Base-by-base conservation (phyloP, 169 alveolate species). In the Haemoproteus tartakovskyi region DNA sequence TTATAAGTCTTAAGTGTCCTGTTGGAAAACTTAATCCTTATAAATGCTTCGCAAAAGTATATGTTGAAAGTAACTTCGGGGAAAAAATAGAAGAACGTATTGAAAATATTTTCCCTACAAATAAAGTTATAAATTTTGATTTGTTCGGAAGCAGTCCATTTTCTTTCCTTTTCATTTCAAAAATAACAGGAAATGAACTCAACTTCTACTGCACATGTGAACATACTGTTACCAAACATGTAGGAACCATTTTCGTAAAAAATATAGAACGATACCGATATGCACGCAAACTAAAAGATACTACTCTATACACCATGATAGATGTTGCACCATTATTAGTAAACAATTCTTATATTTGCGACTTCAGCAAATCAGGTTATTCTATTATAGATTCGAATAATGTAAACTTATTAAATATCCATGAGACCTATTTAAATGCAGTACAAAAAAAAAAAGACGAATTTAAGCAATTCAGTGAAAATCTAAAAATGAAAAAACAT, bases 171-270 rank as follows among this genome's bases (percentile, higher is more conserved):
- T 52, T 67, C 2, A 67, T 67, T 22, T 67, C 82, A 0, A 47
- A 67, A 19, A 52, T 67, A 2, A 67, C 59, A 0, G 54, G 30
- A 29, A 51, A 41, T 30, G 63, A 67, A n/a, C 33, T 67, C 9
- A 41, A 67, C 29, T 51, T 52, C 30, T 67, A 52, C 36, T 67
- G 82, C 24, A 67, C 82, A 4, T 67, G 82, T 67, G 70, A 67
- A 19, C 46, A 67, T 52, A n/a, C 38, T 45, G 29, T 52, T 27
- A 67, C 52, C 0, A 52, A 67, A 45, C 36, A 67, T 52, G 46
- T 67, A 18, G 82, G 82, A 2, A 67, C 82, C 0, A 38, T 67
- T 6, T 38, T 16, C 24, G 6, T 67, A 12, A 67, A 52, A 52
- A 56, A 40, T 40, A 19, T 16, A 27, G 48, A 46, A 30, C 21